phyloP scores from a whole-genome alignment of 2,329 filamentous ascomycete genomes.

The Pochonia chlamydosporia region DNA sequence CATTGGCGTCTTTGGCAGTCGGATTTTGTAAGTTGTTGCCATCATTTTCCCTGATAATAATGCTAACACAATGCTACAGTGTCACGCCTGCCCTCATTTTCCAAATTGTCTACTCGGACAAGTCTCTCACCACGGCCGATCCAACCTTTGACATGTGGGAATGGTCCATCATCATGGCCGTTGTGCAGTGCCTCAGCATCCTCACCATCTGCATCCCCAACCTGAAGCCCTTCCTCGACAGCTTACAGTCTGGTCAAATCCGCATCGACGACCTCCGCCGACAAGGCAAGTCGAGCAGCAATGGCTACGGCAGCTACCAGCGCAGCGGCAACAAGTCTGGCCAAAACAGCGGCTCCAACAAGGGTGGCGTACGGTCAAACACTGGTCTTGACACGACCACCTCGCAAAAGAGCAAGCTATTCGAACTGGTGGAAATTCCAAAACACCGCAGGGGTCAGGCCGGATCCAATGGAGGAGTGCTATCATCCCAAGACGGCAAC shows the following conservation, averaged over 20 bases:
- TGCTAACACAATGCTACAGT: conserved; percentile 6
- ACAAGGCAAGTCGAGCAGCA: conserved; percentile 19
- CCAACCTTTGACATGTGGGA: conserved; percentile 19
- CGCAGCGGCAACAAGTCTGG: conserved; percentile 12
- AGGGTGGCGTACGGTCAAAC: neutral
- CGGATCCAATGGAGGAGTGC: neutral
- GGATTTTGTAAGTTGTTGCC: conserved; percentile 19
- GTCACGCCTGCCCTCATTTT: conserved; percentile 21
- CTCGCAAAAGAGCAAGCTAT: conserved; percentile 11
- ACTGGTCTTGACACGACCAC: neutral
- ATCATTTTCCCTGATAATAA: neutral
- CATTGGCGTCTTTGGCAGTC: conserved; percentile 23
- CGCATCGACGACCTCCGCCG: conserved; percentile 21
- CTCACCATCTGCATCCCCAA: conserved; percentile 21
- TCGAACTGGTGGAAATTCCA: conserved; percentile 12
- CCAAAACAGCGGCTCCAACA: conserved; percentile 10
- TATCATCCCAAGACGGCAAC: conserved; percentile 4
- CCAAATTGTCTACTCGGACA: conserved; percentile 19
- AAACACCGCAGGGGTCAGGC: conserved; percentile 5
- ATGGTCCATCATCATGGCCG: conserved; percentile 16
- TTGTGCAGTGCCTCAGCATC: conserved; percentile 22
- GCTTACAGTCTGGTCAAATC: conserved; percentile 22
- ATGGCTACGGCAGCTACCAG: conserved; percentile 16
- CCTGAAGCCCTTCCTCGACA: conserved; percentile 24
- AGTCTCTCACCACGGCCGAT: conserved; percentile 16